A percentile compares a stretch with the other conserved stretches of the same genome.
Evolutionary conservation across 768 basidiomycete genomes (phyloP).

Genomic region (Podaxis sp.): DNA sequence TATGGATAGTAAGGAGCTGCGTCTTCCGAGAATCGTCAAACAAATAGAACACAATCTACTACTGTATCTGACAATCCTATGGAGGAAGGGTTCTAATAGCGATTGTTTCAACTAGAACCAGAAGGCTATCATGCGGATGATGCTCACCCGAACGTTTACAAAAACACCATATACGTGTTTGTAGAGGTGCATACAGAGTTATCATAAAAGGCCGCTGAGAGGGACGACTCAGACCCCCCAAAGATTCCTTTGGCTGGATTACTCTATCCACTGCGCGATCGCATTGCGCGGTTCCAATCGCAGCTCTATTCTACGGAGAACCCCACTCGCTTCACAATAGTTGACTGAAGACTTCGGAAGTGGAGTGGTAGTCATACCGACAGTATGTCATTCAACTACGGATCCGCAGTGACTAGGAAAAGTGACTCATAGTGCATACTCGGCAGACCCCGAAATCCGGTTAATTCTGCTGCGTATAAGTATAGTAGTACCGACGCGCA

Average conservation of each 20-base stretch:
- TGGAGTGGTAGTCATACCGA: background rate
- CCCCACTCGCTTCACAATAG: background rate
- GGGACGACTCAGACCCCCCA: background rate
- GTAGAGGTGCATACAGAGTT: too few species aligned
- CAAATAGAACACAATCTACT: too few species aligned
- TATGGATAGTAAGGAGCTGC: background rate
- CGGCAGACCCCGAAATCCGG: slow-evolving; percentile 1
- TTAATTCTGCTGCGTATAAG: background rate
- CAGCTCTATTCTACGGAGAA: background rate
- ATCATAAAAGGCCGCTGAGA: background rate
- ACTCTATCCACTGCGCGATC: background rate
- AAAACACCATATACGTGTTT: too few species aligned
- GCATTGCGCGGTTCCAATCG: background rate
- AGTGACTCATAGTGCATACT: slow-evolving; percentile 4
- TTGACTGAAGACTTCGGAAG: background rate
- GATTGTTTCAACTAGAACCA: too few species aligned
- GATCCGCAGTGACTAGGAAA: slow-evolving; percentile 14
- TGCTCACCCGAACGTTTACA: too few species aligned
- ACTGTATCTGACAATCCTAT: too few species aligned
- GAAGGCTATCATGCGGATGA: too few species aligned
- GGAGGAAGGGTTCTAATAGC: too few species aligned
- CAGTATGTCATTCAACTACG: slow-evolving; percentile 3
- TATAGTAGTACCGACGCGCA: background rate
- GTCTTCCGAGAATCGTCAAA: too few species aligned
- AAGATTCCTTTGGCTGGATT: background rate